A percentile compares a stretch with the other conserved stretches of the same genome.
phyloP scores from a whole-genome alignment of 352 stramenopile genomes.

The Pythium sp. region DNA sequence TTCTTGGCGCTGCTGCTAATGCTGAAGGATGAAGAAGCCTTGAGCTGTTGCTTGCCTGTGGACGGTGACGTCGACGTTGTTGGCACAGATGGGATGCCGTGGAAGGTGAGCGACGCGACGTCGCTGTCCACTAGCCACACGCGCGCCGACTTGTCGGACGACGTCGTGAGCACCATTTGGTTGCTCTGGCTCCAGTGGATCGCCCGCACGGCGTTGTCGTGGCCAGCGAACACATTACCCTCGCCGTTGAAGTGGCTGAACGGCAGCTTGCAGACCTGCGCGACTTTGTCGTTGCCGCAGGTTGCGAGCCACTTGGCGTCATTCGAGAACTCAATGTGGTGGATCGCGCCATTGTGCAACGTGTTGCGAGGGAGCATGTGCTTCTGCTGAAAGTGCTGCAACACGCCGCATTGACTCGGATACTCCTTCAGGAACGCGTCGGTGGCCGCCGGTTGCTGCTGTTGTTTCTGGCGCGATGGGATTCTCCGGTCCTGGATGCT shows the following conservation, averaged over 20 bases:
- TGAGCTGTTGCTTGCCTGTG: constrained; percentile 12
- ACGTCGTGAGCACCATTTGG: constrained; percentile 64
- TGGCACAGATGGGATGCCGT: constrained; percentile 36
- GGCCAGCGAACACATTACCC: constrained; percentile 62
- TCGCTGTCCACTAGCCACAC: constrained; percentile 70
- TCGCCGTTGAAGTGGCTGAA: constrained; percentile 70
- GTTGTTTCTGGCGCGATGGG: not conserved
- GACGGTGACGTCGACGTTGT: constrained; percentile 28
- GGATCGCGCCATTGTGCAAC: constrained; percentile 66
- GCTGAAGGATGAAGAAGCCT: constrained; percentile 20
- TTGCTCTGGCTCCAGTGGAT: constrained; percentile 81
- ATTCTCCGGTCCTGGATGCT: constrained; percentile 30
- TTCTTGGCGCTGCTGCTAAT: constrained; percentile 46
- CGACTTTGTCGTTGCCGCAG: constrained; percentile 58
- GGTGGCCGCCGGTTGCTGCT: constrained; percentile 17
- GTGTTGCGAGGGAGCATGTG: constrained; percentile 47
- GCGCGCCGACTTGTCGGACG: constrained; percentile 61
- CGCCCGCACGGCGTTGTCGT: constrained; percentile 57
- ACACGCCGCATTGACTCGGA: constrained; percentile 46
- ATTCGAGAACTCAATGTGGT: constrained; percentile 73
- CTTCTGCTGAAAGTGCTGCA: constrained; percentile 62
- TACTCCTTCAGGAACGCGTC: constrained; percentile 69
- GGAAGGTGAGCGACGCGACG: constrained; percentile 51
- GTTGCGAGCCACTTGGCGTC: constrained; percentile 75
- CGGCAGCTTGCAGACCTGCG: constrained; percentile 62